Evolutionary conservation across 306 rosid genomes (phyloP).

Genomic region (Corylus avellana): DNA sequence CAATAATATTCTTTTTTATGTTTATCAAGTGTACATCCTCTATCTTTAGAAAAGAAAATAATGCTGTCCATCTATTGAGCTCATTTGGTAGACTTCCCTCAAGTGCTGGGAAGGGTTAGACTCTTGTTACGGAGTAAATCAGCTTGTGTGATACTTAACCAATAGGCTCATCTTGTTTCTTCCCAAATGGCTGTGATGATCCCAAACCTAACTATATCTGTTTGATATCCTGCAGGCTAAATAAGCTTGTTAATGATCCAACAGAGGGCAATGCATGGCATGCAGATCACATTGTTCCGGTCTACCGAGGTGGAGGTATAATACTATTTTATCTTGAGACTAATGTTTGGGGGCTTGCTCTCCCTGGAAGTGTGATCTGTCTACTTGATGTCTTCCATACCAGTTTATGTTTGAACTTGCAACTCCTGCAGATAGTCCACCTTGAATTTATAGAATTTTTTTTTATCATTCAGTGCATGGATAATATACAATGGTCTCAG

Average conservation of each 20-base stretch:
- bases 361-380: conserved; percentile 8
- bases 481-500: neutral
- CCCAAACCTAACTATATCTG: conserved; percentile 18
- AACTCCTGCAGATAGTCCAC: neutral
- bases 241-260: conserved; percentile 80
- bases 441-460: neutral
- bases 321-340: conserved; percentile 11
- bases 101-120: neutral
- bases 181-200: conserved; percentile 11
- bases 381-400: conserved; percentile 3
- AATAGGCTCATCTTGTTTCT: neutral
- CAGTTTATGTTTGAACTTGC: neutral
- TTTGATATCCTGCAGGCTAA: conserved; percentile 56
- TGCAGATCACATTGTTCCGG: conserved; percentile 95
- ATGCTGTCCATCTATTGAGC: neutral
- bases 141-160: neutral
- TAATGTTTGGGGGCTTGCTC: conserved; percentile 7
- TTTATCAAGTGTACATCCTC: neutral
- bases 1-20: neutral
- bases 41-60: neutral
- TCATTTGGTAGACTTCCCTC: neutral
- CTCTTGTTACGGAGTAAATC: neutral
- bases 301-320: conserved; percentile 93
- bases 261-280: conserved; percentile 94
- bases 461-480: neutral